Conservation (phyloP, 345 rosid species). For the Eucalyptus pauciflora region DNA sequence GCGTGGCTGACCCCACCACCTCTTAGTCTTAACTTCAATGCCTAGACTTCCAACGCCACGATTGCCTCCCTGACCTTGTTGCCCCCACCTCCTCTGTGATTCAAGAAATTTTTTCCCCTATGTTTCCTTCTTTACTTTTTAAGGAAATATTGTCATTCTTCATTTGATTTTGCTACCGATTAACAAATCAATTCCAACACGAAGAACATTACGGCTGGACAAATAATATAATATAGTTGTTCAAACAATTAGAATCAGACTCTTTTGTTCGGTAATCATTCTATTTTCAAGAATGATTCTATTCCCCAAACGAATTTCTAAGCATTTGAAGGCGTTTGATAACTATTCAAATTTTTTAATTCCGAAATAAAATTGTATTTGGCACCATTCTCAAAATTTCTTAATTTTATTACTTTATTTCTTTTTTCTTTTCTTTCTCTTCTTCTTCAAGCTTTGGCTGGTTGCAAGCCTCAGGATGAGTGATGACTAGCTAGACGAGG, state of each 20-base stretch:
- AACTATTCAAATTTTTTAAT: no score
- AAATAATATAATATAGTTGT: background rate
- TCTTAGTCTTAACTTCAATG: conserved; percentile 59
- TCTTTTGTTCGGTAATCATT: background rate
- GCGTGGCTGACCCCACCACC: conserved; percentile 24
- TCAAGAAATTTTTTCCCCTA: background rate
- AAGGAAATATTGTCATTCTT: background rate
- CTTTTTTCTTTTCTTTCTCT: no score
- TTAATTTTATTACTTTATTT: fast-evolving
- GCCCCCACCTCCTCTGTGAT: conserved; percentile 8
- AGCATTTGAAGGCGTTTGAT: no score
- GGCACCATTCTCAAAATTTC: fast-evolving
- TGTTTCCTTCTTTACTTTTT: background rate
- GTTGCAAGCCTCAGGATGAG: fast-evolving
- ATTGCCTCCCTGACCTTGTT: conserved; percentile 22
- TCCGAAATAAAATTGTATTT: fast-evolving
- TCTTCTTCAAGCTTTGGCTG: no score
- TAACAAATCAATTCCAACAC: background rate
- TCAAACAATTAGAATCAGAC: background rate
- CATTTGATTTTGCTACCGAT: background rate
- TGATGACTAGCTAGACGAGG: fast-evolving
- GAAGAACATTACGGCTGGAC: fast-evolving
- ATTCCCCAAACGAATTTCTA: fast-evolving
- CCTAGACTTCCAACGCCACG: conserved; percentile 46
- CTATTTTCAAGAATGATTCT: no score